Conservation (phyloP, 2,329 filamentous ascomycete genomes). For the Neofusicoccum kwambonambiense region DNA sequence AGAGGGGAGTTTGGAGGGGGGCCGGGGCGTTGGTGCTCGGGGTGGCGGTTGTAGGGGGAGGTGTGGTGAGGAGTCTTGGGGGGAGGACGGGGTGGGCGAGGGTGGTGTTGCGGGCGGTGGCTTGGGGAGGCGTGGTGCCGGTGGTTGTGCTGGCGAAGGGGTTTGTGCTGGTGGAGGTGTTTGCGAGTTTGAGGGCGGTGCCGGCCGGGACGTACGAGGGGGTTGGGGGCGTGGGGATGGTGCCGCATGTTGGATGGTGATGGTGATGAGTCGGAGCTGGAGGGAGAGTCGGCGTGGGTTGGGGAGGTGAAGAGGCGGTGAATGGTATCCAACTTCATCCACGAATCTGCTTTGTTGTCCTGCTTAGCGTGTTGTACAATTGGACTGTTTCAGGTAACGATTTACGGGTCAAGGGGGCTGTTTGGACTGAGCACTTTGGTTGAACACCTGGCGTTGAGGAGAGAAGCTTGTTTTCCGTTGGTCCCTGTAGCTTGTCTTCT, state of each 20-base stretch:
- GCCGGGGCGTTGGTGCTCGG: not conserved
- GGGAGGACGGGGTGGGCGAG: not conserved
- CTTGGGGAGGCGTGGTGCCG: not conserved
- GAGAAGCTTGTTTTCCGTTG: no score
- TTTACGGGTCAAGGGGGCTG: no score
- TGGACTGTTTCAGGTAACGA: no score
- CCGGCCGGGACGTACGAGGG: not conserved
- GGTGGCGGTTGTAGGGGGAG: not conserved
- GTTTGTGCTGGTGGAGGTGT: slow-evolving; percentile 11
- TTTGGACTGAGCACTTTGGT: no score
- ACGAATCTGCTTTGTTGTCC: no score
- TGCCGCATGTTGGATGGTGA: slow-evolving; percentile 18
- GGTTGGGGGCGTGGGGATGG: slow-evolving; percentile 1
- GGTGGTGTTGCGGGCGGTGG: not conserved
- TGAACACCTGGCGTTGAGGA: no score
- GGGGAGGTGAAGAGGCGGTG: no score
- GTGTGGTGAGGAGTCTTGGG: no score
- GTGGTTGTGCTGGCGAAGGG: not conserved
- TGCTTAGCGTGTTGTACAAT: no score
- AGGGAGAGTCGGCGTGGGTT: not conserved
- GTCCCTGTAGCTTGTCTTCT: no score
- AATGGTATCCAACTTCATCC: no score
- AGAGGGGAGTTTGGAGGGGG: slow-evolving; percentile 23
- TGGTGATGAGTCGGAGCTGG: not conserved
- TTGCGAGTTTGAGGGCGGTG: slow-evolving; percentile 16